Evolutionary conservation across 805 yeast genomes (phyloP).

Genomic region (Candida ipomoeae): DNA sequence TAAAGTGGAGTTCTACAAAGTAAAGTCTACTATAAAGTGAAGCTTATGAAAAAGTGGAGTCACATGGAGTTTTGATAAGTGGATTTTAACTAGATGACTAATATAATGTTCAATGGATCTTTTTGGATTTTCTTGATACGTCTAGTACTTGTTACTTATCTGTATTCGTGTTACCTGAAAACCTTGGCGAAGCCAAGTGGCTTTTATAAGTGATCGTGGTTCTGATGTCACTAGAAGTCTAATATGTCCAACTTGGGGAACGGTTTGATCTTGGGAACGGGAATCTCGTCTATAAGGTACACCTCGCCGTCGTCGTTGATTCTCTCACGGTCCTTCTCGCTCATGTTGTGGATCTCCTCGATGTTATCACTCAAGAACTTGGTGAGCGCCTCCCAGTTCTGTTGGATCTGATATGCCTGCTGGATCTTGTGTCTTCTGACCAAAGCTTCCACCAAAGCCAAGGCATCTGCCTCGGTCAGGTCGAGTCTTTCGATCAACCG

Average conservation of each 20-base stretch:
- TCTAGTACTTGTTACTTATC: too few relatives aligned
- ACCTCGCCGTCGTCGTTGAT: conserved; percentile 84
- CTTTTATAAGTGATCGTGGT: too few relatives aligned
- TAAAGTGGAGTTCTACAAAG: too few relatives aligned
- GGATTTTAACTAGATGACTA: too few relatives aligned
- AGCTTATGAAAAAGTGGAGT: too few relatives aligned
- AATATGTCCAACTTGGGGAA: conserved; percentile 57
- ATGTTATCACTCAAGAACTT: conserved; percentile 55
- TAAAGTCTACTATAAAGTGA: too few relatives aligned
- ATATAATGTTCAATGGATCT: too few relatives aligned
- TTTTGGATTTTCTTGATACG: too few relatives aligned
- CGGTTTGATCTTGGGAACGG: conserved; percentile 60
- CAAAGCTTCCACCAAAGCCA: conserved; percentile 68
- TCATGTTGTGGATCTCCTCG: conserved; percentile 72
- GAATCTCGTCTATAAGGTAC: conserved; percentile 71
- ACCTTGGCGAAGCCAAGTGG: too few relatives aligned
- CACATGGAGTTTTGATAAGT: too few relatives aligned
- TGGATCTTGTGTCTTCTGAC: conserved; percentile 66
- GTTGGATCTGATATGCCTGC: conserved; percentile 80
- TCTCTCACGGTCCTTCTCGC: conserved; percentile 85
- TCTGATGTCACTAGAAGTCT: conserved; percentile 43
- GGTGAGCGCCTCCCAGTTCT: conserved; percentile 55
- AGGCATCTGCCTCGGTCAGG: conserved; percentile 70
- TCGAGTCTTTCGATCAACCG: conserved; percentile 80
- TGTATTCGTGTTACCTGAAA: too few relatives aligned